Base-by-base conservation (phyloP, 345 rosid species). In the Gossypium rotundifolium region DNA sequence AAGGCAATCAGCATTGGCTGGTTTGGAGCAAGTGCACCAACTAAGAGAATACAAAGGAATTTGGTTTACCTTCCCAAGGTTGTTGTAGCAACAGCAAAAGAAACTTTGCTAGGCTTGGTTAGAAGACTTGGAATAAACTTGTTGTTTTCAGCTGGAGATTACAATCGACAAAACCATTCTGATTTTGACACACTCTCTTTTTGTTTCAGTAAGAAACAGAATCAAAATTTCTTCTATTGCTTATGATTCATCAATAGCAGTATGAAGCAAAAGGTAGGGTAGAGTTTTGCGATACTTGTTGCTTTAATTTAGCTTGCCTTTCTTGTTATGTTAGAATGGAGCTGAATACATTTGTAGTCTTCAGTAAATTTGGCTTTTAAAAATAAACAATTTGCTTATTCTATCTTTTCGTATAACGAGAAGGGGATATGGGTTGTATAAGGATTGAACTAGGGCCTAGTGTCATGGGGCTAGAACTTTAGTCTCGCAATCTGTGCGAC, bases 11-110 rank as follows among this genome's bases (percentile, higher is more conserved):
- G 95, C 11, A 83, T 92, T 7, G 91, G 92, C 79, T 74, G 79
- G 7, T 92, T 92, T 4, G 97, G 97, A 0, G 97, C 98, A 22
- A 92, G 97, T 81, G 97, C 98, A 65, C 92, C 97, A 3, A 95
- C 92, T 5, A 86, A 85, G 3, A 90, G 23, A 77, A 89, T 90
- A 69, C 92, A 94, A 84, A 89, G 81, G 93, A 92, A 80, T 88
- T 79, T 0, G 93, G 97, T 46, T 51, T 94, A 55, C 90, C 97
- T 1, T 73, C 74, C 82, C 0, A 93, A 90, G 78, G 93, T 91
- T 44, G 85, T 92, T 13, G 14, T 89, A 71, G 92, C 83, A 16
- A 97, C 95, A 48, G 95, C 97, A 57, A 88, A 84, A 82, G 74
- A 33, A 81, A 76, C 63, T 93, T 71, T 38, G 71, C 62, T 88